phyloP scores from a whole-genome alignment of 345 rosid species.

The Rubroshorea leprosula region DNA sequence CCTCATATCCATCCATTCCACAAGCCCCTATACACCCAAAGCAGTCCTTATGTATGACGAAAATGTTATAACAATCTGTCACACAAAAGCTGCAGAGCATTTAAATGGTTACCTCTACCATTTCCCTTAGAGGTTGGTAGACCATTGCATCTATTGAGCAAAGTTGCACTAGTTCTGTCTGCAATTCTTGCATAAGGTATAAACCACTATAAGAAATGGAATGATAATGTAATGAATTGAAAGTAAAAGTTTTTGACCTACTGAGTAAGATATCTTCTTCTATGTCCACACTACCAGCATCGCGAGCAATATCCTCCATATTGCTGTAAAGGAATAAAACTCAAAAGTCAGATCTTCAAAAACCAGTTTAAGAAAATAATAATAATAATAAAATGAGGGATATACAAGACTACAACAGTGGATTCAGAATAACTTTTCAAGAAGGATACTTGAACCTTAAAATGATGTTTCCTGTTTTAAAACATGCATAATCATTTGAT shows the following conservation, averaged over 20 bases:
- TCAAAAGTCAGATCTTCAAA: not conserved
- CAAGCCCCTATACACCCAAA: constrained; percentile 46
- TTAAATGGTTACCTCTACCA: constrained; percentile 50
- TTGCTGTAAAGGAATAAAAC: constrained; percentile 45
- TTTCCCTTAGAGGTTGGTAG: constrained; percentile 78
- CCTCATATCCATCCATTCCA: constrained; percentile 64
- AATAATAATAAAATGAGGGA: not conserved
- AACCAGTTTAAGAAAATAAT: not conserved
- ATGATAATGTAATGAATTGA: not conserved
- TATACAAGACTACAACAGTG: not conserved
- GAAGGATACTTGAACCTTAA: constrained; percentile 1
- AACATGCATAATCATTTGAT: not conserved
- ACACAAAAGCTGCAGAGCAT: not conserved
- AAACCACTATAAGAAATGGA: constrained; percentile 25
- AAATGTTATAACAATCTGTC: constrained; percentile 2
- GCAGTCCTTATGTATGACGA: constrained; percentile 11
- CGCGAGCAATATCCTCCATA: constrained; percentile 92
- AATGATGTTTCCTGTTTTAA: not conserved
- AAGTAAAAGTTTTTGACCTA: constrained; percentile 29
- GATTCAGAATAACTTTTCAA: not conserved
- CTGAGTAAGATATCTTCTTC: constrained; percentile 79
- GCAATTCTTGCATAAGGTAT: constrained; percentile 49
- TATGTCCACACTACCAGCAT: constrained; percentile 81
- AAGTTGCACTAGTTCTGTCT: constrained; percentile 60
- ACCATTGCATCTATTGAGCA: constrained; percentile 38